Evolutionary conservation across 2,329 filamentous ascomycete species (phyloP).

Genomic region (Aureobasidium sp.): DNA sequence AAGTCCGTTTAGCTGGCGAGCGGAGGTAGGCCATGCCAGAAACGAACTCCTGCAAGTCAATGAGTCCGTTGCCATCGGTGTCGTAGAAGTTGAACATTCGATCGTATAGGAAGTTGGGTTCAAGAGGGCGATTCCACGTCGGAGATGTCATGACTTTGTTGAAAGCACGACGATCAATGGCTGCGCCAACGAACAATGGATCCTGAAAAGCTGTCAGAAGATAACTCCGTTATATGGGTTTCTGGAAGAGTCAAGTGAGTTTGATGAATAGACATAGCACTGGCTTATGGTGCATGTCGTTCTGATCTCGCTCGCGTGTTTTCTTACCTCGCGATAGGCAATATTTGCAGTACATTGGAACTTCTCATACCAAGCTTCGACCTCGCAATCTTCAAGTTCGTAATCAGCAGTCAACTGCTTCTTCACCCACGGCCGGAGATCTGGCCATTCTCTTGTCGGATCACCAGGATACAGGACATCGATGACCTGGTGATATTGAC

Average conservation of each 20-base stretch:
- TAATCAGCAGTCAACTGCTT: constrained; percentile 48
- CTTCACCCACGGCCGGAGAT: constrained; percentile 60
- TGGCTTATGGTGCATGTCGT: too few relatives aligned
- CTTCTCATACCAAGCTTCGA: constrained; percentile 94
- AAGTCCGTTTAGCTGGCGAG: constrained; percentile 53
- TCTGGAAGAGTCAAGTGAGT: too few relatives aligned
- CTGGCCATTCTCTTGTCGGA: constrained; percentile 61
- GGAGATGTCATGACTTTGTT: constrained; percentile 69
- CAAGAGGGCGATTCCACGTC: constrained; percentile 60
- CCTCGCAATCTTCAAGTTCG: constrained; percentile 67
- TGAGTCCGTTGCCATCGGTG: constrained; percentile 77
- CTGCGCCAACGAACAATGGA: constrained; percentile 67
- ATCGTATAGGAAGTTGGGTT: constrained; percentile 87
- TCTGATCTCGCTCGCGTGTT: too few relatives aligned
- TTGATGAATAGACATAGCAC: too few relatives aligned
- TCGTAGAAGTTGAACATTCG: constrained; percentile 97
- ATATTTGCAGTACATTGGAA: constrained; percentile 90
- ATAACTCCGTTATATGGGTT: too few relatives aligned
- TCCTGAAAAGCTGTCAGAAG: constrained; percentile 40
- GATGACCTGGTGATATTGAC: constrained; percentile 67
- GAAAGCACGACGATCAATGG: constrained; percentile 89
- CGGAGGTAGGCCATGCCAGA: constrained; percentile 66
- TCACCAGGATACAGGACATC: constrained; percentile 85
- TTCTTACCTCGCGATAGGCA: constrained; percentile 60
- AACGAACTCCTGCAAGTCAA: constrained; percentile 88